A percentile compares a stretch with the other conserved stretches of the same genome.
Conservation (phyloP, 2,329 filamentous ascomycete genomes). For the Chaetothyriales sp. region DNA sequence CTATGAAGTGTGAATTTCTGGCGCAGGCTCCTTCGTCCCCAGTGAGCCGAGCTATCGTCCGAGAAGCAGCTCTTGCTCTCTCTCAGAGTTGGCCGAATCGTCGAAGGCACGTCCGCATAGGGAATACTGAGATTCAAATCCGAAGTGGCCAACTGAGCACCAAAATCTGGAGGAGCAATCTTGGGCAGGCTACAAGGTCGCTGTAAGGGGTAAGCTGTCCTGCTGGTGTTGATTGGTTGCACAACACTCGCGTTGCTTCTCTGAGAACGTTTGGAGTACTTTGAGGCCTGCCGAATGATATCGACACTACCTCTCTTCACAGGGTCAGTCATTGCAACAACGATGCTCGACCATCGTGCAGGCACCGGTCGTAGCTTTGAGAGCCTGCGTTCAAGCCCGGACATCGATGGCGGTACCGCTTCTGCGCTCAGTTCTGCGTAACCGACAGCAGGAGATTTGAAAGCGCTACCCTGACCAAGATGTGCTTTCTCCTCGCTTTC, state of each 20-base stretch:
- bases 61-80: constrained; percentile 26
- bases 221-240: constrained; percentile 16
- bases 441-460: constrained; percentile 10
- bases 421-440: constrained; percentile 17
- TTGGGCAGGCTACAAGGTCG: constrained; percentile 11
- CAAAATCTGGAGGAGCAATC: constrained; percentile 10
- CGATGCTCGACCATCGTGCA: constrained; percentile 13
- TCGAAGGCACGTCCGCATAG: constrained; percentile 5
- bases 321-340: constrained; percentile 13
- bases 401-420: constrained; percentile 8
- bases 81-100: constrained; percentile 16
- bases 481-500: background rate
- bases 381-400: constrained; percentile 2
- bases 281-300: constrained; percentile 13
- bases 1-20: constrained; percentile 12
- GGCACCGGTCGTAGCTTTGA: constrained; percentile 6
- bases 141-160: constrained; percentile 12
- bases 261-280: constrained; percentile 10
- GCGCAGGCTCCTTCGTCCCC: constrained; percentile 1
- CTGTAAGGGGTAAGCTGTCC: constrained; percentile 6
- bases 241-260: constrained; percentile 15
- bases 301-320: constrained; percentile 10
- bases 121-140: constrained; percentile 17
- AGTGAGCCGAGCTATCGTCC: constrained; percentile 24
- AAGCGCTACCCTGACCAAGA: background rate